phyloP scores from a whole-genome alignment of 2,329 filamentous ascomycete genomes.

The Colletotrichum melonis region DNA sequence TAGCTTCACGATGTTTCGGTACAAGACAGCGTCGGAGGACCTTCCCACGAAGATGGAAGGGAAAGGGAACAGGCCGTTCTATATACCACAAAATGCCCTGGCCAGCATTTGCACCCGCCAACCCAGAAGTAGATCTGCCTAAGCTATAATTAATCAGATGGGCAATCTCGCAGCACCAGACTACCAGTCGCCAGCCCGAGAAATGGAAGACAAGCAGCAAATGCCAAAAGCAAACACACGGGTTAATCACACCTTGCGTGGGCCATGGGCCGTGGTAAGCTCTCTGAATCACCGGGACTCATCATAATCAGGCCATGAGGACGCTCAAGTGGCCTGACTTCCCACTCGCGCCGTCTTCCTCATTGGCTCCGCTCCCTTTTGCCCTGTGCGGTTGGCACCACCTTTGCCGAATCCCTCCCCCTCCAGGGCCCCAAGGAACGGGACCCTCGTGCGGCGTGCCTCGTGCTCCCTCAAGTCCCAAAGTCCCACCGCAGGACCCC shows the following conservation, averaged over 20 bases:
- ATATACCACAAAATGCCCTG: constrained; percentile 1
- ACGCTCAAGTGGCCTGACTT: constrained; percentile 34
- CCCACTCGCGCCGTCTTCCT: constrained; percentile 18
- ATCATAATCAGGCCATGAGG: constrained; percentile 36
- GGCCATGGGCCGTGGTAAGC: background rate
- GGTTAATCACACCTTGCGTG: background rate
- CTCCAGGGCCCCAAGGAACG: background rate
- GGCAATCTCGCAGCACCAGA: constrained; percentile 8
- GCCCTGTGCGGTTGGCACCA: constrained; percentile 28
- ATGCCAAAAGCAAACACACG: constrained; percentile 13
- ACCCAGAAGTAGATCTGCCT: constrained; percentile 14
- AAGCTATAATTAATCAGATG: constrained; percentile 29
- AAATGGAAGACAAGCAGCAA: background rate
- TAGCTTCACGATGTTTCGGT: background rate
- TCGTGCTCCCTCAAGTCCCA: constrained; percentile 4
- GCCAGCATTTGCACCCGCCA: background rate
- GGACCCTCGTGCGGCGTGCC: constrained; percentile 15
- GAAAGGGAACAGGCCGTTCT: background rate
- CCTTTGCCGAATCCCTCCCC: background rate
- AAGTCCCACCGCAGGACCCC: background rate
- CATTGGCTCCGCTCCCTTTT: constrained; percentile 27
- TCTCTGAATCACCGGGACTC: constrained; percentile 19
- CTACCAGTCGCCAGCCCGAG: background rate
- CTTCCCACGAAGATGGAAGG: background rate
- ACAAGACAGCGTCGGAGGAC: background rate